phyloP scores from a whole-genome alignment of 176 grass and related monocot genomes.

The Hordeum vulgare region MorexV3_pseudomolecules_assembly NC_058519.1:33692497-33692996 shows the following conservation, averaged over 20 bases:
- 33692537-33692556: neutral
- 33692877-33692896: conserved; percentile 96
- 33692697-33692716: conserved; percentile 97
- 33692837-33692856: conserved; percentile 83
- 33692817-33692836: conserved; percentile 78
- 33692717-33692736: conserved; percentile 69
- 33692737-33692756: conserved; percentile 93
- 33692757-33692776: conserved; percentile 15
- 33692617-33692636: neutral
- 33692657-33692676: neutral
- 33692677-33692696: conserved; percentile 51
- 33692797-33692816: neutral
- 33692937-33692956: neutral
- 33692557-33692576: neutral
- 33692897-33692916: conserved; percentile 84
- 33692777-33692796: neutral
- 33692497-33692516: neutral
- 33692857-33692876: conserved; percentile 93
- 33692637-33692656: neutral
- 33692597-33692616: neutral
- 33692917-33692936: conserved; percentile 39
- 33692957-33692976: neutral
- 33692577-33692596: neutral
- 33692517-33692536: neutral
- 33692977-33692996: conserved; percentile 40